Evolutionary conservation across 352 stramenopile species (phyloP).

Genomic region (Albugo candida): DNA sequence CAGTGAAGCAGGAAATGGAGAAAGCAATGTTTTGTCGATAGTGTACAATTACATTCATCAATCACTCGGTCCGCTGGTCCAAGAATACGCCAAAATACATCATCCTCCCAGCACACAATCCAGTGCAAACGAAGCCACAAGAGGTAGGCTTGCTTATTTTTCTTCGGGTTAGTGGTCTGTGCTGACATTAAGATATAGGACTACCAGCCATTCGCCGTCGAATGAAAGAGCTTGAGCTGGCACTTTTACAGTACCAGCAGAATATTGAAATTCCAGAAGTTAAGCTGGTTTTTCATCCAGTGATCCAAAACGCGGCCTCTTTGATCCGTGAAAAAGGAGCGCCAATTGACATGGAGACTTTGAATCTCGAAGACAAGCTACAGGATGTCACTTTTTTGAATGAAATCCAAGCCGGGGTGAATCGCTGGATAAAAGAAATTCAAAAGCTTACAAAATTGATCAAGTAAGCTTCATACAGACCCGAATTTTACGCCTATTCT

Average conservation of each 20-base stretch:
- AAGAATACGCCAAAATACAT: constrained; percentile 72
- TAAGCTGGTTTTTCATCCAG: constrained; percentile 70
- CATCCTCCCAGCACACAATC: constrained; percentile 43
- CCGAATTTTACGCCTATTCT: background rate
- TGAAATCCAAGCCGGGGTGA: constrained; percentile 76
- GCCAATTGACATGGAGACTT: constrained; percentile 57
- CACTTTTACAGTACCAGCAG: constrained; percentile 86
- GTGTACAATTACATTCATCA: constrained; percentile 82
- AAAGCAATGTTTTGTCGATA: constrained; percentile 49
- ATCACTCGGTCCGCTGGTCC: constrained; percentile 69
- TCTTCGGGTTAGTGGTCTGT: background rate
- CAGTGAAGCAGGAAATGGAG: constrained; percentile 30
- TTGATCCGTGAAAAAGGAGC: constrained; percentile 53
- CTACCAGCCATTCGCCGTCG: constrained; percentile 71
- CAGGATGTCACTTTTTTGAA: constrained; percentile 73
- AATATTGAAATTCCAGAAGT: constrained; percentile 90
- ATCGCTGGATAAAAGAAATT: constrained; percentile 91
- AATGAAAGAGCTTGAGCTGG: constrained; percentile 89
- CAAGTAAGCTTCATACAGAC: constrained; percentile 14
- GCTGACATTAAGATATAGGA: constrained; percentile 22
- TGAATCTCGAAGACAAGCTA: constrained; percentile 66
- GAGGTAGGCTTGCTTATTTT: constrained; percentile 12
- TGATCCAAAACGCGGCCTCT: constrained; percentile 65
- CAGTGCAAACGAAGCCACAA: constrained; percentile 39
- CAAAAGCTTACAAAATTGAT: constrained; percentile 84